These are phyloP conservation scores for Lyophyllum atratum DNA, from an alignment of 768 basidiomycete genomes.

Conservation along the genomic window DNA sequence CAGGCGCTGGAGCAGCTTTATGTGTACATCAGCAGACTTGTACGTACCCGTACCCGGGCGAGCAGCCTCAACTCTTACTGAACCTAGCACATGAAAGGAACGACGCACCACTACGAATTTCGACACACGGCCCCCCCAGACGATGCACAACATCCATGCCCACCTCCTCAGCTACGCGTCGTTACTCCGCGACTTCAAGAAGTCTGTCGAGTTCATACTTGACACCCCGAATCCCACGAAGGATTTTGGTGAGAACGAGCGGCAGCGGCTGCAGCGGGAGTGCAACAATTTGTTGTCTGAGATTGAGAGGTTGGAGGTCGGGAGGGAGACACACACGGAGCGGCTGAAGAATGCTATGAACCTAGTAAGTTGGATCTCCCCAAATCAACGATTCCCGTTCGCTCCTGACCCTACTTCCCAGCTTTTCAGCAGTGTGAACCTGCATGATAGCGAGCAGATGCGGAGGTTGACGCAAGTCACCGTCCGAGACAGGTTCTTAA, in stretches of 20 bases:
- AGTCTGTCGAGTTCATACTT: constrained; percentile 51
- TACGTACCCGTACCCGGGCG: too few species aligned
- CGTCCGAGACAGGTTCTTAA: constrained; percentile 41
- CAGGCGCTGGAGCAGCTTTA: constrained; percentile 57
- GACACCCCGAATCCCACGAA: constrained; percentile 39
- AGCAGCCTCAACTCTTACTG: too few species aligned
- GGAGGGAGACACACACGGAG: constrained; percentile 34
- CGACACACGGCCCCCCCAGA: constrained; percentile 48
- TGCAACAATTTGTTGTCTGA: constrained; percentile 40
- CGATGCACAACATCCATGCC: constrained; percentile 60
- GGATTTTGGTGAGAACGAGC: background rate
- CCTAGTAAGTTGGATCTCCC: constrained; percentile 34
- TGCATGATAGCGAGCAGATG: constrained; percentile 55
- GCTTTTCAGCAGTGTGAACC: constrained; percentile 61
- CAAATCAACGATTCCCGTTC: too few species aligned
- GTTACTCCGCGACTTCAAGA: constrained; percentile 54
- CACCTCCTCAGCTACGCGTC: constrained; percentile 60
- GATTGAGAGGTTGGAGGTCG: constrained; percentile 43
- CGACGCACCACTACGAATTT: constrained; percentile 43
- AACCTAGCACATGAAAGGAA: constrained; percentile 41
- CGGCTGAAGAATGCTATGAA: constrained; percentile 47
- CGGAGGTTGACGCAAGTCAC: constrained; percentile 48
- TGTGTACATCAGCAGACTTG: constrained; percentile 48
- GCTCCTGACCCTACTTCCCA: too few species aligned
- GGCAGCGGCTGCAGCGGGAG: constrained; percentile 34